These are phyloP conservation scores for Neoascochyta sp. DNA, from an alignment of 2,329 filamentous ascomycete species.

Conservation along the genomic window DNA sequence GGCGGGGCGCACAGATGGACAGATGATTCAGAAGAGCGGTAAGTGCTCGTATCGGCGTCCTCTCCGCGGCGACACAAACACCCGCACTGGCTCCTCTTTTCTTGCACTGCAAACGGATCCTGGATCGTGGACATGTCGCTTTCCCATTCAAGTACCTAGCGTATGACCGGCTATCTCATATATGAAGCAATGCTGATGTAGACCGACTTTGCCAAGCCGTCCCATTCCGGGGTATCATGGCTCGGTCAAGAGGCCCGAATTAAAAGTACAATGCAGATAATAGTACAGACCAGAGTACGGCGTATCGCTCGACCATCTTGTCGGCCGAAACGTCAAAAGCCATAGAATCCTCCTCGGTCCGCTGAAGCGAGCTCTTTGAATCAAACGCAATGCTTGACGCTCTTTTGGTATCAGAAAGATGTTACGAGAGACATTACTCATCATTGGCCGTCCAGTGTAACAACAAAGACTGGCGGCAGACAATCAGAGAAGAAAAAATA, in stretches of 20 bases:
- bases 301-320: conserved; percentile 16
- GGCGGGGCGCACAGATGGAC: conserved; percentile 18
- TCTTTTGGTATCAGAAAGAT: too few relatives aligned
- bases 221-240: conserved; percentile 34
- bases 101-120: not conserved
- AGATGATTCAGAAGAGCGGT: conserved; percentile 41
- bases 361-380: conserved; percentile 38
- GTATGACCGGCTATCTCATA: conserved; percentile 28
- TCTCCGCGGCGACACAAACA: conserved; percentile 3
- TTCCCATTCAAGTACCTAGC: conserved; percentile 36
- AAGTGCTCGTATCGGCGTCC: conserved; percentile 20
- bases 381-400: too few relatives aligned
- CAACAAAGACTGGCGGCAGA: conserved; percentile 12
- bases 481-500: conserved; percentile 16
- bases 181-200: conserved; percentile 28
- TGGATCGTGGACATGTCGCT: too few relatives aligned
- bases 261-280: conserved; percentile 43
- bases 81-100: not conserved
- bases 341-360: conserved; percentile 28
- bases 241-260: conserved; percentile 23
- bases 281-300: conserved; percentile 37
- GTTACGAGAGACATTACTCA: conserved; percentile 33
- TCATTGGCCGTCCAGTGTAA: conserved; percentile 18
- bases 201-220: conserved; percentile 19
- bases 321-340: conserved; percentile 27